Conservation (phyloP, 257 asterid genomes). For the Lantana camara region DNA sequence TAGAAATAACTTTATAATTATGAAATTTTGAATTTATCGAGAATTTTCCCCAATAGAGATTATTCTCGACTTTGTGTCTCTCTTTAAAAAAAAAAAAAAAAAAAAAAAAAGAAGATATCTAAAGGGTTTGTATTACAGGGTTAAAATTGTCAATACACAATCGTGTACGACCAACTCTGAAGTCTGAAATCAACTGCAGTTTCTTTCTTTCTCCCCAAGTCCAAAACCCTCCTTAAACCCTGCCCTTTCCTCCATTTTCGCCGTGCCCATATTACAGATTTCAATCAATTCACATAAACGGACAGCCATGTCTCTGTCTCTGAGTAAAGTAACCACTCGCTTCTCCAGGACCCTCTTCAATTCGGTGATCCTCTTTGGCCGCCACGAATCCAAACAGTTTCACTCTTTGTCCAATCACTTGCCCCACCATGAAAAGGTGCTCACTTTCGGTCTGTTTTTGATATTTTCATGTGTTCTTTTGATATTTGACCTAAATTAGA, state of each 20-base stretch:
- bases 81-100: too few species aligned
- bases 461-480: not conserved
- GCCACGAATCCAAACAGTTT: constrained; percentile 30
- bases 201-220: constrained; percentile 39
- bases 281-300: too few species aligned
- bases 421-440: constrained; percentile 52
- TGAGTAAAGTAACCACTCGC: constrained; percentile 53
- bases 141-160: too few species aligned
- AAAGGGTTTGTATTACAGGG: not conserved
- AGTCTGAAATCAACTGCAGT: not conserved
- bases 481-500: not conserved
- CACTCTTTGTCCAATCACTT: constrained; percentile 35
- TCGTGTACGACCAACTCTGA: too few species aligned
- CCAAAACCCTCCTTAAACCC: constrained; percentile 48
- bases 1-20: too few species aligned
- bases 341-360: constrained; percentile 43
- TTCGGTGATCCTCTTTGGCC: constrained; percentile 43
- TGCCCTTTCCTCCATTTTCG: constrained; percentile 17
- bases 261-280: not conserved
- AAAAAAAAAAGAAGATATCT: too few species aligned
- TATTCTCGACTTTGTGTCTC: too few species aligned
- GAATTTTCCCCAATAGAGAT: too few species aligned
- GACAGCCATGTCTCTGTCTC: constrained; percentile 46
- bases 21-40: too few species aligned
- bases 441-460: not conserved